Evolutionary conservation across 371 early-diverging fungal genomes (phyloP).

Genomic region (Mortierella sp.): DNA sequence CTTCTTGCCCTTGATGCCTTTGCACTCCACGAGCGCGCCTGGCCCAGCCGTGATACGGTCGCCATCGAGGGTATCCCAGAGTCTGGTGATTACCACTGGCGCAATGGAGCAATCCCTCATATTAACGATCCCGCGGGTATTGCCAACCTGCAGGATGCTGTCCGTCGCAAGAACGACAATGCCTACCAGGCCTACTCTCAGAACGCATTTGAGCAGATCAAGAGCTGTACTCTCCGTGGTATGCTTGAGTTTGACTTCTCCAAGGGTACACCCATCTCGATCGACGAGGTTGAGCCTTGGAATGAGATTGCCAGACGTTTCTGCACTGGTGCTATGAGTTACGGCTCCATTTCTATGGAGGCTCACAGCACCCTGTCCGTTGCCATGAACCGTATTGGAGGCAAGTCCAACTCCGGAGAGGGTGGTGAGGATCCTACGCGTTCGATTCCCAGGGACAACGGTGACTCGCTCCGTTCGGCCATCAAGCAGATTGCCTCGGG

Average conservation of each 20-base stretch:
- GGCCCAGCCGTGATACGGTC: slow-evolving; percentile 76
- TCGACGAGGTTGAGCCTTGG: slow-evolving; percentile 98
- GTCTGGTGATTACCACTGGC: slow-evolving; percentile 97
- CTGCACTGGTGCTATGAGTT: slow-evolving; percentile 99
- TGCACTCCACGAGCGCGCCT: slow-evolving; percentile 87
- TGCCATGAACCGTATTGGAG: slow-evolving; percentile 96
- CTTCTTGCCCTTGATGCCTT: slow-evolving; percentile 91
- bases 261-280: slow-evolving; percentile 76
- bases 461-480: slow-evolving; percentile 87
- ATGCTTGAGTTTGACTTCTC: slow-evolving; percentile 90
- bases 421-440: slow-evolving; percentile 96
- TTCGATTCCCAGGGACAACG: slow-evolving; percentile 71
- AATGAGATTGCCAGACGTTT: slow-evolving; percentile 94
- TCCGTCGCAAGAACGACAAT: slow-evolving; percentile 87
- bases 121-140: slow-evolving; percentile 91
- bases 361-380: slow-evolving; percentile 92
- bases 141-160: slow-evolving; percentile 94
- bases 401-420: slow-evolving; percentile 98
- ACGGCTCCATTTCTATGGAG: slow-evolving; percentile 96
- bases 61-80: slow-evolving; percentile 80
- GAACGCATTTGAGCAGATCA: slow-evolving; percentile 83
- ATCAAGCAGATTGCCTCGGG: slow-evolving; percentile 99
- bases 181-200: slow-evolving; percentile 89
- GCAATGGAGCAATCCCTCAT: slow-evolving; percentile 91
- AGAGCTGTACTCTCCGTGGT: slow-evolving; percentile 94